Conservation (phyloP, 345 rosid species). For the Eucalyptus globulus region DNA sequence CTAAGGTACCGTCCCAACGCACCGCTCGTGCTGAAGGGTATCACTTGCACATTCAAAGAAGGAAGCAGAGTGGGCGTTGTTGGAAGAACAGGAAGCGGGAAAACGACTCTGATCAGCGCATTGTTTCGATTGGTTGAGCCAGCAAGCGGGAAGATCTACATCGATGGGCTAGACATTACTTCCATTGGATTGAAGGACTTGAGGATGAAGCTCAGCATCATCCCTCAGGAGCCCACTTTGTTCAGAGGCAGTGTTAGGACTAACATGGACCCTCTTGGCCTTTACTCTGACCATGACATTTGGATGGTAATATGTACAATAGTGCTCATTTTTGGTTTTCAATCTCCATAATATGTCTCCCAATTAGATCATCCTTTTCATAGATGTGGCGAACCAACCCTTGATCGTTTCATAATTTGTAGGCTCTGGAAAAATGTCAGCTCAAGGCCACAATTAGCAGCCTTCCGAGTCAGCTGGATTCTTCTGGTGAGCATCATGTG, state of each 20-base stretch:
- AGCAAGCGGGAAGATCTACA: slow-evolving; percentile 50
- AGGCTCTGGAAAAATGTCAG: slow-evolving; percentile 76
- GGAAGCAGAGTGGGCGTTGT: slow-evolving; percentile 79
- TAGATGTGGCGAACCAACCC: background rate
- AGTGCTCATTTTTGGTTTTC: background rate
- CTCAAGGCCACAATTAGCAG: slow-evolving; percentile 44
- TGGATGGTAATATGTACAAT: slow-evolving; percentile 35
- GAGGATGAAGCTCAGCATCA: slow-evolving; percentile 86
- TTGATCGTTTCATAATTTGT: background rate
- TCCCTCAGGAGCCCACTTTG: slow-evolving; percentile 93
- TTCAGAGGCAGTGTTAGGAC: slow-evolving; percentile 75
- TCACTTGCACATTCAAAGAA: slow-evolving; percentile 65
- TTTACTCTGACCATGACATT: slow-evolving; percentile 56
- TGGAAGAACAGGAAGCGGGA: slow-evolving; percentile 92
- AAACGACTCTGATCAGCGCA: slow-evolving; percentile 78
- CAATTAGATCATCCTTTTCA: background rate
- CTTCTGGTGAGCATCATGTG: slow-evolving; percentile 24
- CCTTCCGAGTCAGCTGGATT: slow-evolving; percentile 52
- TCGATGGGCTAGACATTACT: slow-evolving; percentile 76
- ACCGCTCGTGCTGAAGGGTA: slow-evolving; percentile 67
- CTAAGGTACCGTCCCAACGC: slow-evolving; percentile 62
- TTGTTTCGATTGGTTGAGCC: slow-evolving; percentile 88
- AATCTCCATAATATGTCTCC: background rate
- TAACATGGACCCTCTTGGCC: slow-evolving; percentile 78
- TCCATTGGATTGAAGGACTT: slow-evolving; percentile 71